Conservation (phyloP, 2,329 filamentous ascomycete species). For the Cephalotrichum gorgonifer region DNA sequence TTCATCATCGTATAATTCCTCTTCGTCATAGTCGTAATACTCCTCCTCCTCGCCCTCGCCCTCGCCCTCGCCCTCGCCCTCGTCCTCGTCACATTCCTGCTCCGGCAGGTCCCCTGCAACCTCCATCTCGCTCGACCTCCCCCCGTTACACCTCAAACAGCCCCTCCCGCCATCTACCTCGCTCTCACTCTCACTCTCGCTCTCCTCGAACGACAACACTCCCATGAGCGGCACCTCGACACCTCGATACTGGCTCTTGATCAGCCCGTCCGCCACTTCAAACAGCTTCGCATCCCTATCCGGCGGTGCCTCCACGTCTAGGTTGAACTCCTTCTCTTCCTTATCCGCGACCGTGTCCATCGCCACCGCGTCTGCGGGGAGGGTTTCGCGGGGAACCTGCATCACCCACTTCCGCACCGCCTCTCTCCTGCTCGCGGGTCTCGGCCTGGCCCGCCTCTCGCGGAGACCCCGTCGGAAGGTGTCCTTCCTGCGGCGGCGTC, state of each 20-base stretch:
- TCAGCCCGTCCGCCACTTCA: constrained; percentile 33
- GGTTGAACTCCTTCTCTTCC: constrained; percentile 28
- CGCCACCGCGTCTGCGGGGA: constrained; percentile 18
- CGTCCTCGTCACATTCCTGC: constrained; percentile 12
- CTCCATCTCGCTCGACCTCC: constrained; percentile 9
- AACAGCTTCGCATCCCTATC: constrained; percentile 33
- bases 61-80: constrained; percentile 16
- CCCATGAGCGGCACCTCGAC: constrained; percentile 35
- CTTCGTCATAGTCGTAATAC: constrained; percentile 11
- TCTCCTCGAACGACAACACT: constrained; percentile 31
- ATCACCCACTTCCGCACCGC: constrained; percentile 32
- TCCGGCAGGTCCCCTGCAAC: constrained; percentile 10
- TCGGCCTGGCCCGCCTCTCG: constrained; percentile 20
- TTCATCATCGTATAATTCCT: constrained; percentile 8
- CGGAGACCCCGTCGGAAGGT: constrained; percentile 28
- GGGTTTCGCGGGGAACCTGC: constrained; percentile 22
- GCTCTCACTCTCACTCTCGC: constrained; percentile 29
- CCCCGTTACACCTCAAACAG: background rate
- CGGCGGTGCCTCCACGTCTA: constrained; percentile 25
- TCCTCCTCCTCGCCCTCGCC: constrained; percentile 15
- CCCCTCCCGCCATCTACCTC: constrained; percentile 8
- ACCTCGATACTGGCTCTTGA: constrained; percentile 34
- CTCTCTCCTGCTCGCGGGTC: constrained; percentile 27
- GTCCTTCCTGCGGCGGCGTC: constrained; percentile 28
- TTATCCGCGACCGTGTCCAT: constrained; percentile 20